A percentile compares a stretch with the other conserved stretches of the same genome.
phyloP scores from a whole-genome alignment of 169 alveolate species.

The Theileria orientalis region DNA sequence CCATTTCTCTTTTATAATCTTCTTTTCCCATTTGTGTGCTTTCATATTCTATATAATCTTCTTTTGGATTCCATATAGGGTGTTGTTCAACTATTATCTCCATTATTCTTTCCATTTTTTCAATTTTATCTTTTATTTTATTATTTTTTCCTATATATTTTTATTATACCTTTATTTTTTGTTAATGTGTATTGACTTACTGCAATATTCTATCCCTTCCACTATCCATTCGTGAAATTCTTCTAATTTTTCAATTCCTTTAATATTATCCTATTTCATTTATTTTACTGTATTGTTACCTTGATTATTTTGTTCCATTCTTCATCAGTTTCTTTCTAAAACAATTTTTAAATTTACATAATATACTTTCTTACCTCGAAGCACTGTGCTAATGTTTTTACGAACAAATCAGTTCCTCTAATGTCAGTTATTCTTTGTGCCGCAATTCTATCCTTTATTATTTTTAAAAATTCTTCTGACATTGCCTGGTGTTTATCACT shows the following conservation, averaged over 20 bases:
- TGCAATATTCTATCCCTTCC: conserved; percentile 55
- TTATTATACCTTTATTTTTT: neutral
- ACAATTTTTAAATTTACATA: neutral
- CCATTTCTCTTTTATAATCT: neutral
- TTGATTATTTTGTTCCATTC: conserved; percentile 3
- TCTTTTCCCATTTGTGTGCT: conserved; percentile 14
- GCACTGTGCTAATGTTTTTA: conserved; percentile 59
- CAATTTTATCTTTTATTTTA: conserved; percentile 21
- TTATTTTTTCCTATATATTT: neutral
- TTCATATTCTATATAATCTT: conserved; percentile 58
- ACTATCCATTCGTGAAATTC: conserved; percentile 58
- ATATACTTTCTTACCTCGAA: conserved; percentile 41
- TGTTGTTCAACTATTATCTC: conserved; percentile 41
- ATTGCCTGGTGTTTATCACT: conserved; percentile 62
- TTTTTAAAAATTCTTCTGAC: conserved; percentile 48
- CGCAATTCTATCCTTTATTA: conserved; percentile 57
- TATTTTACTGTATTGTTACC: conserved; percentile 17
- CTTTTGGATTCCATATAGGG: conserved; percentile 62
- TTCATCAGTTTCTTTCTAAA: conserved; percentile 10
- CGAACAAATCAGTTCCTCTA: conserved; percentile 60
- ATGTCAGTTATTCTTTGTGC: conserved; percentile 44
- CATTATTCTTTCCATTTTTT: conserved; percentile 51
- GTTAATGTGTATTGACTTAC: conserved; percentile 34
- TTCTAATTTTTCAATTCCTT: conserved; percentile 57
- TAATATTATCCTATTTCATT: conserved; percentile 17